Evolutionary conservation across 2,329 filamentous ascomycete genomes (phyloP).

Genomic region (Fusarium xylarioides): DNA sequence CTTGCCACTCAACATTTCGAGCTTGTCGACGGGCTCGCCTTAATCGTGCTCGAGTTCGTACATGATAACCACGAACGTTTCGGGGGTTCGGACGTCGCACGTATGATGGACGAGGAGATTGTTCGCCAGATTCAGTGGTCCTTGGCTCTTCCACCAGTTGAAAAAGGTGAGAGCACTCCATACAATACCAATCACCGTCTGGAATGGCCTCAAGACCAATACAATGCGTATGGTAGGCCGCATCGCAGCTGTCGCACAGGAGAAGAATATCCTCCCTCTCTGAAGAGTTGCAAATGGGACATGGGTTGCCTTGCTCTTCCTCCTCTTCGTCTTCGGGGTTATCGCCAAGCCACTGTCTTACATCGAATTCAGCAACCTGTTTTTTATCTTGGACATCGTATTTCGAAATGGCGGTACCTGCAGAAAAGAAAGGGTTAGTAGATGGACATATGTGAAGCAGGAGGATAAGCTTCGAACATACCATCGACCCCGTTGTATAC

Average conservation of each 20-base stretch:
- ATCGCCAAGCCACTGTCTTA: constrained; percentile 76
- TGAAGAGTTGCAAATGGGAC: constrained; percentile 82
- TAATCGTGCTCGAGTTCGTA: constrained; percentile 66
- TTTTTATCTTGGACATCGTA: constrained; percentile 82
- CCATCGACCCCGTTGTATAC: constrained; percentile 83
- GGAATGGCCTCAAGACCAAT: constrained; percentile 83
- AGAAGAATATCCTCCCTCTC: constrained; percentile 87
- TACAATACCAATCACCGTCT: constrained; percentile 87
- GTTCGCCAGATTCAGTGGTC: constrained; percentile 47
- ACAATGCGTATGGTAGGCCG: constrained; percentile 91
- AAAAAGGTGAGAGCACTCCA: constrained; percentile 74
- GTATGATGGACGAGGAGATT: constrained; percentile 44
- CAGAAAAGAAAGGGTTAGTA: constrained; percentile 28
- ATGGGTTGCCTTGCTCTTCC: constrained; percentile 75
- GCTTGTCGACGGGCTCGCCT: constrained; percentile 65
- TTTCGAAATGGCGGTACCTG: constrained; percentile 65
- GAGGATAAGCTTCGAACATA: constrained; percentile 56
- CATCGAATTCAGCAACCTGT: constrained; percentile 89
- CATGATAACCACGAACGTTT: constrained; percentile 48
- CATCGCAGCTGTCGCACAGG: constrained; percentile 91
- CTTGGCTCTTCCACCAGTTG: constrained; percentile 47
- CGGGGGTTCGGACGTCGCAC: constrained; percentile 47
- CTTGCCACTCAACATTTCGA: constrained; percentile 87
- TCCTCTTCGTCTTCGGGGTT: constrained; percentile 73
- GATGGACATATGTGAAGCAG: constrained; percentile 25